Conservation (phyloP, 768 basidiomycete species). For the Trametes elegans region DNA sequence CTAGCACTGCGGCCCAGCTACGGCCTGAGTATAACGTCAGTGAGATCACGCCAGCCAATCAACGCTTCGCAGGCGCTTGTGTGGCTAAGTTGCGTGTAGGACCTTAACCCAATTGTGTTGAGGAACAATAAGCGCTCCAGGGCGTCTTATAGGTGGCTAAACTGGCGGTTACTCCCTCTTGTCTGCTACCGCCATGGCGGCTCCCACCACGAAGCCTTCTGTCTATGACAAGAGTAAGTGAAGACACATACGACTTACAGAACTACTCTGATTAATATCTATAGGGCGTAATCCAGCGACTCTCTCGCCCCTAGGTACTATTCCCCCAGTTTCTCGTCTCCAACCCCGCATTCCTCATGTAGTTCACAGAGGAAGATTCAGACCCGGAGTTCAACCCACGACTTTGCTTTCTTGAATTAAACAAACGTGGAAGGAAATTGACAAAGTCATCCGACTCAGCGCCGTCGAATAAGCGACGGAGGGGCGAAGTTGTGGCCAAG, state of each 20-base stretch:
- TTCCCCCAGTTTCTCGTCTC: not conserved
- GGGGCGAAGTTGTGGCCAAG: not conserved
- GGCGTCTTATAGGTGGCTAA: too few relatives aligned
- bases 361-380: slow-evolving; percentile 31
- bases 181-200: slow-evolving; percentile 6
- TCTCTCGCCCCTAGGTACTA: slow-evolving; percentile 36
- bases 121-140: too few relatives aligned
- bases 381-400: slow-evolving; percentile 53
- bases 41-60: too few relatives aligned
- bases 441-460: not conserved
- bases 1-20: too few relatives aligned
- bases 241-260: not conserved
- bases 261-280: not conserved
- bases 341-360: not conserved
- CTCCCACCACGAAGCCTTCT: not conserved
- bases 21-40: too few relatives aligned
- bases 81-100: too few relatives aligned
- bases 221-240: slow-evolving; percentile 3
- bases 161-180: too few relatives aligned
- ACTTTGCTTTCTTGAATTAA: slow-evolving; percentile 30
- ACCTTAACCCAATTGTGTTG: too few relatives aligned
- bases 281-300: slow-evolving; percentile 26
- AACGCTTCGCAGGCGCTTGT: too few relatives aligned
- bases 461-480: slow-evolving; percentile 4
- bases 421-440: slow-evolving; percentile 28